A percentile compares a stretch with the other conserved stretches of the same genome.
Evolutionary conservation across 331 rosid species (phyloP).

Genomic region (Pyracantha coccinea): DNA sequence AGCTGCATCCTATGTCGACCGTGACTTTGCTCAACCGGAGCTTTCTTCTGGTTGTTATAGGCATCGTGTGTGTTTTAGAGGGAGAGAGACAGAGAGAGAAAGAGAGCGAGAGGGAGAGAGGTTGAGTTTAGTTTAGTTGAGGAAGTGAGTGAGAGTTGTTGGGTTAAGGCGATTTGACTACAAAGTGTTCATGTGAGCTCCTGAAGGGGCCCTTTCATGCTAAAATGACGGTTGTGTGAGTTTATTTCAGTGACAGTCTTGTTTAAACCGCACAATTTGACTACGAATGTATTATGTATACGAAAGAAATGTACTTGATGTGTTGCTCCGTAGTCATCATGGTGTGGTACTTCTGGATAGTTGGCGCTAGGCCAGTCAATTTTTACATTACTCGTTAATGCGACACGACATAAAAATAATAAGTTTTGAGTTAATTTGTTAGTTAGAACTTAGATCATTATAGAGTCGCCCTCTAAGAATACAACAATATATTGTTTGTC

Average conservation of each 20-base stretch:
- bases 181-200: constrained; percentile 31
- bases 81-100: not conserved
- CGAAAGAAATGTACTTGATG: not conserved
- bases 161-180: constrained; percentile 2
- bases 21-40: constrained; percentile 38
- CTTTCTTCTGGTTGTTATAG: constrained; percentile 34
- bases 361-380: too few species aligned
- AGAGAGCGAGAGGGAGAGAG: not conserved
- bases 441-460: too few species aligned
- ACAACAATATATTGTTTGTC: too few species aligned
- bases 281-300: not conserved
- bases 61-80: constrained; percentile 28
- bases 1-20: constrained; percentile 66
- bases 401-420: too few species aligned
- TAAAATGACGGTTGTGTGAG: constrained; percentile 10
- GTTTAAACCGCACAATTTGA: constrained; percentile 15
- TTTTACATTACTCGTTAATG: too few species aligned
- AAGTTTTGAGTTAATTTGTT: too few species aligned
- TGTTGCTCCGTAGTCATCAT: not conserved
- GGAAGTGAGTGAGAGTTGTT: not conserved
- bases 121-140: not conserved
- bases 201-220: constrained; percentile 16
- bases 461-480: too few species aligned
- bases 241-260: constrained; percentile 14
- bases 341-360: not conserved